These are phyloP conservation scores for Neofusicoccum laricinum DNA, from an alignment of 2,329 filamentous ascomycete species.

Conservation along the genomic window DNA sequence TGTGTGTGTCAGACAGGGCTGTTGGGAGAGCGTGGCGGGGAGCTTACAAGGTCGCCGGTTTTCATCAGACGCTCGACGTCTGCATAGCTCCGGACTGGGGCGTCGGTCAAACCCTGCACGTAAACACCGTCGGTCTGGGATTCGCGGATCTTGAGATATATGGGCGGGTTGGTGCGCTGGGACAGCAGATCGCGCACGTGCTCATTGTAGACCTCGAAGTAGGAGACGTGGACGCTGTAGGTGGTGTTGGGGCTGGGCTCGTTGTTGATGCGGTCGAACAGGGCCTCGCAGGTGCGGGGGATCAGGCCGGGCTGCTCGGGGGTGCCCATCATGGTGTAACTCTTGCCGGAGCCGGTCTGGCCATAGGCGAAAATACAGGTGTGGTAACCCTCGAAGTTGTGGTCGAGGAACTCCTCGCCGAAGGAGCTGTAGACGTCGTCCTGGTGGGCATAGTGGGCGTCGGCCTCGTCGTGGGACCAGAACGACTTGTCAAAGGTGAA, in stretches of 20 bases:
- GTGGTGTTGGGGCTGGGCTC: constrained; percentile 87
- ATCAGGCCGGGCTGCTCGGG: constrained; percentile 85
- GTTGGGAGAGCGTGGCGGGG: neutral
- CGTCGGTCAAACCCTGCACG: constrained; percentile 92
- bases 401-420: constrained; percentile 94
- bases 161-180: constrained; percentile 72
- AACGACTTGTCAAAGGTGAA: constrained; percentile 99
- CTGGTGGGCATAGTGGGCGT: constrained; percentile 86
- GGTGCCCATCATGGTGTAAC: constrained; percentile 96
- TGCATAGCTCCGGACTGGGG: constrained; percentile 79
- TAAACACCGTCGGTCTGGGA: constrained; percentile 94
- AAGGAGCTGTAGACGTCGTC: constrained; percentile 91
- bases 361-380: constrained; percentile 99
- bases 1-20: constrained; percentile 21
- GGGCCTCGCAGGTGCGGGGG: constrained; percentile 89
- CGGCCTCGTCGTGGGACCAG: constrained; percentile 82
- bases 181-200: constrained; percentile 92
- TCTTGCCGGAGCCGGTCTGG: constrained; percentile 96
- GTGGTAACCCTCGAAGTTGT: constrained; percentile 99
- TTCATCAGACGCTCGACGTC: constrained; percentile 93
- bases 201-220: constrained; percentile 99
- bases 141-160: constrained; percentile 96
- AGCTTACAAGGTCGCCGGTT: constrained; percentile 66
- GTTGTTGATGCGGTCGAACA: constrained; percentile 88
- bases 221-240: constrained; percentile 95